Base-by-base conservation (phyloP, 352 stramenopile genomes). In the Globisporangium paroecandrum region DNA sequence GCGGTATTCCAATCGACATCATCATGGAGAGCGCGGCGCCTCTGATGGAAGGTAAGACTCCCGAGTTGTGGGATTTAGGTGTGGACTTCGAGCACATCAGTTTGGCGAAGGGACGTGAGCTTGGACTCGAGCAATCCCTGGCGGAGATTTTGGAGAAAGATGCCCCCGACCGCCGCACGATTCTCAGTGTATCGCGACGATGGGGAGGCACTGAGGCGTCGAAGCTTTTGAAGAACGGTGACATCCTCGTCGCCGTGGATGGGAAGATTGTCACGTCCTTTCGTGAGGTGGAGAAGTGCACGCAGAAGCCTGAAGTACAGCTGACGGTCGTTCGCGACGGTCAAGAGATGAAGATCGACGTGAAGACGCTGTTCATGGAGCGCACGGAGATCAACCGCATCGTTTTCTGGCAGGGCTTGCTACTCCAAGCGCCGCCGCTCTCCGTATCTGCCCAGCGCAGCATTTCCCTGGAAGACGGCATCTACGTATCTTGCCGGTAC, bases 371-470 rank as follows among this genome's bases (percentile, higher is more conserved):
- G 51, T 82, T 84, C 38, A 77, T 97, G 72, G 79, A 94, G 64
- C 85, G 84, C 55, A 94, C 86, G 4, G 89, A 96, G 71, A 95
- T 97, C 49, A 91, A 97, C 60, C 87, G 92, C 38, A 91, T 98
- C 46, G 81, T 98, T 55, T 93, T 97, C 64, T 98, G 91, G 91
- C 88, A 94, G 36, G 93, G 93, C 4, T 78, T 97, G 29, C 68
- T 98, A 47, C 69, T 98, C 5, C 93, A 98, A 64, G 87, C 84
- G 25, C 87, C 91, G 2, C 93, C 95, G 12, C 75, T 97, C 1
- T 92, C 90, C 2, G 90, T 97, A 3, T 91, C 85, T 13, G 91
- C 86, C 0, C 88, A 95, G 65, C 85, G 88, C 24, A 87, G 86
- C 55, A 92, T 95, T 55, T 90, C 82, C 18, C 62, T 93, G 29